These are phyloP conservation scores for Aspergillus olivimuriae DNA, from an alignment of 495 filamentous ascomycete genomes.

Conservation along the genomic window DNA sequence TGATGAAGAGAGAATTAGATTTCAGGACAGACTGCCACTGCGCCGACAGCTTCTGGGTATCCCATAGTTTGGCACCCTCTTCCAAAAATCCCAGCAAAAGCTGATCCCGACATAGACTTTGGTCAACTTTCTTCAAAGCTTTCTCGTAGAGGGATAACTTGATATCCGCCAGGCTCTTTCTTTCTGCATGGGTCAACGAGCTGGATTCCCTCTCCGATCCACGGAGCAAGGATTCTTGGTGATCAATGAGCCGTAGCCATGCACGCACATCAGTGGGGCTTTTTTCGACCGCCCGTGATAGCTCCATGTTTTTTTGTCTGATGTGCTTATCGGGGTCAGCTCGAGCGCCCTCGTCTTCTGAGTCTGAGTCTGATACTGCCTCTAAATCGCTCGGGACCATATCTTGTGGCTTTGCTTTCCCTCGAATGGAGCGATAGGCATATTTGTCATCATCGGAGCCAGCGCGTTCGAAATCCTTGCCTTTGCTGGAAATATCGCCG, in stretches of 20 bases:
- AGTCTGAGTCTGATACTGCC: slow-evolving; percentile 43
- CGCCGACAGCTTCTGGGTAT: slow-evolving; percentile 48
- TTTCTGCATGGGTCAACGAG: slow-evolving; percentile 53
- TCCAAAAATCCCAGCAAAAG: slow-evolving; percentile 64
- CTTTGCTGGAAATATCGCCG: slow-evolving; percentile 18
- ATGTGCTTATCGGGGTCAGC: slow-evolving; percentile 32
- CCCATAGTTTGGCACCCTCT: slow-evolving; percentile 69
- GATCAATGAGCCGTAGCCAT: slow-evolving; percentile 71
- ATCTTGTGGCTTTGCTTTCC: slow-evolving; percentile 53
- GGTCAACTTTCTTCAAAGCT: slow-evolving; percentile 53
- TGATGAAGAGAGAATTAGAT: slow-evolving; percentile 50
- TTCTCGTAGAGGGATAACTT: slow-evolving; percentile 77
- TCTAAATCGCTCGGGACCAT: slow-evolving; percentile 43
- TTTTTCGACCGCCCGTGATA: slow-evolving; percentile 53
- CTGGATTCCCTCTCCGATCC: slow-evolving; percentile 29
- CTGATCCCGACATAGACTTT: slow-evolving; percentile 39
- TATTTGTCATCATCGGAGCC: slow-evolving; percentile 43
- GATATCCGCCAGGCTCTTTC: slow-evolving; percentile 63
- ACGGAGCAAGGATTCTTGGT: slow-evolving; percentile 61
- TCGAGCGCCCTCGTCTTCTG: slow-evolving; percentile 25
- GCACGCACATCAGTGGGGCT: slow-evolving; percentile 58
- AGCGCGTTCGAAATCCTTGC: slow-evolving; percentile 5
- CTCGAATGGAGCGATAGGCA: slow-evolving; percentile 66
- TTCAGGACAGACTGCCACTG: slow-evolving; percentile 60
- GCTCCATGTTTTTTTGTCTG: slow-evolving; percentile 46